A percentile compares a stretch with the other conserved stretches of the same genome.
Evolutionary conservation across 768 basidiomycete species (phyloP).

Genomic region (Auriscalpium orientale): DNA sequence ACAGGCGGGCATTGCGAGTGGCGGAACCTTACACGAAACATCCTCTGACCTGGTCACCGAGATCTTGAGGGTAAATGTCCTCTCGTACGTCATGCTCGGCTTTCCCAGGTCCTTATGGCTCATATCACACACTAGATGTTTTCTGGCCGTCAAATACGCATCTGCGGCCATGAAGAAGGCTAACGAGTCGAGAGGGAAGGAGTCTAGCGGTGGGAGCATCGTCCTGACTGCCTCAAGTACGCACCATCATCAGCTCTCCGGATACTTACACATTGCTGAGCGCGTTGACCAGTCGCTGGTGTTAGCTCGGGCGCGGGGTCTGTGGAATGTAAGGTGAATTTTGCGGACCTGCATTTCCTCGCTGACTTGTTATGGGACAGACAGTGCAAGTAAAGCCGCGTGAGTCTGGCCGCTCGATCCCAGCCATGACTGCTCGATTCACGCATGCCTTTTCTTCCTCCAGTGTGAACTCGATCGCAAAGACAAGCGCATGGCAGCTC

Average conservation of each 20-base stretch:
- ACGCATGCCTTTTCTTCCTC: neutral
- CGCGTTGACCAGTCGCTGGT: slow-evolving; percentile 56
- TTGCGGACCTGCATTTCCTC: slow-evolving; percentile 1
- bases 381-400: slow-evolving; percentile 93
- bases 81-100: slow-evolving; percentile 38
- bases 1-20: slow-evolving; percentile 62
- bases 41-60: slow-evolving; percentile 65
- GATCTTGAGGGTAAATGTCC: slow-evolving; percentile 66
- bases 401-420: slow-evolving; percentile 30
- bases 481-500: slow-evolving; percentile 75
- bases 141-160: slow-evolving; percentile 82
- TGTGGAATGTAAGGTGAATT: slow-evolving; percentile 56
- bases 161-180: slow-evolving; percentile 73
- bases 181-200: slow-evolving; percentile 63
- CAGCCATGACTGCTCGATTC: slow-evolving; percentile 2
- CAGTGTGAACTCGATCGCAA: slow-evolving; percentile 84
- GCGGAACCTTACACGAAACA: slow-evolving; percentile 39
- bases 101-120: neutral
- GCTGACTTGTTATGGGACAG: slow-evolving; percentile 31
- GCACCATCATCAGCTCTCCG: slow-evolving; percentile 16
- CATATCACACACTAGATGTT: slow-evolving; percentile 46
- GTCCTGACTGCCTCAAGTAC: slow-evolving; percentile 80
- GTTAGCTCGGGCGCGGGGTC: slow-evolving; percentile 76
- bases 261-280: neutral
- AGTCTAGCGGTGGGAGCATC: slow-evolving; percentile 68